phyloP scores from a whole-genome alignment of 2,329 filamentous ascomycete genomes.

The Venturia oleaginea region DNA sequence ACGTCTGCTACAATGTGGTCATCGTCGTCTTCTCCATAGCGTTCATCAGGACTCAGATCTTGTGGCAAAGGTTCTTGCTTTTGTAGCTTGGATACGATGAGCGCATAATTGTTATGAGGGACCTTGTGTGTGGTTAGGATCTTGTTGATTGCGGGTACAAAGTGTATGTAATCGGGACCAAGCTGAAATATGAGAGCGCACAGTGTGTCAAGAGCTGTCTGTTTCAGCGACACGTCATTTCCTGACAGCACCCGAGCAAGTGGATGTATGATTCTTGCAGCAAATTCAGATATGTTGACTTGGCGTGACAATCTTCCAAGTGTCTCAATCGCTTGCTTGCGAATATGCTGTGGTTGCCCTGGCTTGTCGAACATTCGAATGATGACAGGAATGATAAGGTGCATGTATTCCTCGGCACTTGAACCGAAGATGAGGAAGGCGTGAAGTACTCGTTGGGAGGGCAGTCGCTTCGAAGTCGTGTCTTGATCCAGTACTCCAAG shows the following conservation, averaged over 20 bases:
- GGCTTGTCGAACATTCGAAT: conserved; percentile 89
- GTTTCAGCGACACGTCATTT: conserved; percentile 62
- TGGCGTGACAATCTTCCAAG: conserved; percentile 89
- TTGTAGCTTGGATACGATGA: conserved; percentile 84
- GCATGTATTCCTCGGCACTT: conserved; percentile 98
- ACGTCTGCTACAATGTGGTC: conserved; percentile 77
- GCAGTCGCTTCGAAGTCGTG: conserved; percentile 60
- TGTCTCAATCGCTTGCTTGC: conserved; percentile 86
- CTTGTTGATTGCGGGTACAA: conserved; percentile 89
- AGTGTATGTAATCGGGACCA: conserved; percentile 90
- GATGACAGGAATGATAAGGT: conserved; percentile 92
- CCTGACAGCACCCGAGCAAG: conserved; percentile 72
- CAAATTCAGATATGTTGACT: conserved; percentile 95
- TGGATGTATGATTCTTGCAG: conserved; percentile 92
- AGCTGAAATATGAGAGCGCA: conserved; percentile 94
- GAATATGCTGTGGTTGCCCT: conserved; percentile 67
- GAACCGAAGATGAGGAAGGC: conserved; percentile 93
- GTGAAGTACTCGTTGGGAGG: conserved; percentile 85
- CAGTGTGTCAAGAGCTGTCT: conserved; percentile 82
- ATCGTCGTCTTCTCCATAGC: conserved; percentile 68
- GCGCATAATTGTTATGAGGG: conserved; percentile 82
- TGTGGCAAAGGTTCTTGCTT: conserved; percentile 94
- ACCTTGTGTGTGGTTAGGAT: conserved; percentile 68
- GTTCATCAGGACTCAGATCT: conserved; percentile 78
- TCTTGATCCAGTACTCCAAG: conserved; percentile 88